phyloP scores from a whole-genome alignment of 345 rosid genomes.

The Carallia brachiata region DNA sequence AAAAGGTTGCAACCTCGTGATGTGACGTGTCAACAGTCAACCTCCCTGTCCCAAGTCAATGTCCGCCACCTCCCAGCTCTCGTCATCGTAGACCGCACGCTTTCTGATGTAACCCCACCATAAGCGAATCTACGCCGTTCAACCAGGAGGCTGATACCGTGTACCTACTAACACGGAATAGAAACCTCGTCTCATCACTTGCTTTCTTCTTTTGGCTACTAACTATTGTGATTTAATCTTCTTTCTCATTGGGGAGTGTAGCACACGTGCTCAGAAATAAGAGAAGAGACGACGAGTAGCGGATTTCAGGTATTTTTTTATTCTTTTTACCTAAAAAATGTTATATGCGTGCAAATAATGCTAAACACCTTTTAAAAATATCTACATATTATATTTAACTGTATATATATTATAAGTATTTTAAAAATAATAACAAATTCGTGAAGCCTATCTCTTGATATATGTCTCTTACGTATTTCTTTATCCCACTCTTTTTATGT shows the following conservation, averaged over 20 bases:
- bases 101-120: background rate
- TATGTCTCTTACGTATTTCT: no score
- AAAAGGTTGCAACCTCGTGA: background rate
- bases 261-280: background rate
- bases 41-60: background rate
- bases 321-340: no score
- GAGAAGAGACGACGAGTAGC: no score
- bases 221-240: background rate
- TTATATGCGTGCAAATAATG: no score
- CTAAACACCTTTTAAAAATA: no score
- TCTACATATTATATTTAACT: no score
- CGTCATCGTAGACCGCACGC: no score
- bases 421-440: no score
- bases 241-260: background rate
- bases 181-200: background rate
- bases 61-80: background rate
- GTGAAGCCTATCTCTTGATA: no score
- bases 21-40: background rate
- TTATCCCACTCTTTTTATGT: no score
- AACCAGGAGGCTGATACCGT: background rate
- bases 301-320: no score
- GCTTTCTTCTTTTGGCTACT: background rate
- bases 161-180: background rate
- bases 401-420: no score
- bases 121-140: slow-evolving; percentile 1